phyloP scores from a whole-genome alignment of 768 basidiomycete species.

The Calocybe gangraenosa region DNA sequence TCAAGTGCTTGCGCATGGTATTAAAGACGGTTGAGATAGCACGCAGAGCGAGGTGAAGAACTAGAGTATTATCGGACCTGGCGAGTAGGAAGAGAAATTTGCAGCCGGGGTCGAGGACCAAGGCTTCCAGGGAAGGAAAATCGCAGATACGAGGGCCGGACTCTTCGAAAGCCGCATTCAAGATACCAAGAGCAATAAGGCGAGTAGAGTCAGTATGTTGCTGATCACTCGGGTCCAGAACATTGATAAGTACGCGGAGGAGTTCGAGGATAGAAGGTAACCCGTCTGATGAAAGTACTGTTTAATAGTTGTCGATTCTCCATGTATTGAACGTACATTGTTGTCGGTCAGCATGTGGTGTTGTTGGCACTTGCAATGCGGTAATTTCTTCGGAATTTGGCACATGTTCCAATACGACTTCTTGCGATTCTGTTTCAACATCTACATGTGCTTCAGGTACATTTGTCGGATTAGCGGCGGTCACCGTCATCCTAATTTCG shows the following conservation, averaged over 20 bases:
- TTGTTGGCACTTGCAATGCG: constrained; percentile 18
- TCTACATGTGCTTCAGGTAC: constrained; percentile 24
- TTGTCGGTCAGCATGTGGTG: constrained; percentile 27
- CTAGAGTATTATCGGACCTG: constrained; percentile 77
- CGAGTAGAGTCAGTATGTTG: constrained; percentile 96
- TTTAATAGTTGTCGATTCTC: constrained; percentile 1
- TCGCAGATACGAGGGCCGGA: constrained; percentile 71
- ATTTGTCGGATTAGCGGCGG: constrained; percentile 13
- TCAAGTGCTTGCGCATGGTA: constrained; percentile 80
- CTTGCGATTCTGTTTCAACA: constrained; percentile 18
- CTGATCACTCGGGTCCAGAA: constrained; percentile 91
- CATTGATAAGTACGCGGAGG: constrained; percentile 89
- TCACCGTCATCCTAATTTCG: constrained; percentile 13
- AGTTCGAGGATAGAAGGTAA: constrained; percentile 91
- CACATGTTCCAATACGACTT: constrained; percentile 6
- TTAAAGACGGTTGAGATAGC: constrained; percentile 86
- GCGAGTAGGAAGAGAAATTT: constrained; percentile 97
- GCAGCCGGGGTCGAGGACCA: constrained; percentile 87
- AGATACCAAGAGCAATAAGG: constrained; percentile 78
- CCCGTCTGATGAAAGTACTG: constrained; percentile 54
- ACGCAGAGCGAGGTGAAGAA: constrained; percentile 79
- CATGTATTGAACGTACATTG: constrained; percentile 32
- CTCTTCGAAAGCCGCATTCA: constrained; percentile 85
- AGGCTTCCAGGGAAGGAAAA: constrained; percentile 72
- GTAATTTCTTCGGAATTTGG: constrained; percentile 10